These are phyloP conservation scores for Phalaenopsis hybrid DNA, from an alignment of 116 monocot species.

Conservation along the genomic window DNA sequence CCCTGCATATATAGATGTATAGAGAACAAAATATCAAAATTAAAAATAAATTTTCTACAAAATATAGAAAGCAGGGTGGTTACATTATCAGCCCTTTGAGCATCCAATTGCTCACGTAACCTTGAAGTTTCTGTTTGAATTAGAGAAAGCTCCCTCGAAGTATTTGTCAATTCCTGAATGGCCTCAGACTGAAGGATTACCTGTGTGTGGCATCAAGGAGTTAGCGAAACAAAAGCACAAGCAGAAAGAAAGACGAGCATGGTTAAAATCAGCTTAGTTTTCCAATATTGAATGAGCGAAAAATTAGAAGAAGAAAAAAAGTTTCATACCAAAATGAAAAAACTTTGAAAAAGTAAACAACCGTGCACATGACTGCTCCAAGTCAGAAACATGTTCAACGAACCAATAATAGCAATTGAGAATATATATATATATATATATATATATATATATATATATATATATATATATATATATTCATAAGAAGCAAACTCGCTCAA, in stretches of 20 bases:
- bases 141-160: constrained; percentile 54
- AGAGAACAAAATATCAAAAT: not conserved
- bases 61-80: not conserved
- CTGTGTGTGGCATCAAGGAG: constrained; percentile 16
- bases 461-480: too few species aligned
- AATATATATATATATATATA: too few species aligned
- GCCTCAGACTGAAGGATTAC: constrained; percentile 86
- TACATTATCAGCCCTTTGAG: constrained; percentile 73
- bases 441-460: too few species aligned
- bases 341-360: not conserved
- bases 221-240: not conserved
- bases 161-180: constrained; percentile 87
- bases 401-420: not conserved
- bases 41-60: not conserved
- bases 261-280: not conserved
- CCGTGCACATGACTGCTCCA: not conserved
- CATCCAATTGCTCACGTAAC: constrained; percentile 43
- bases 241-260: not conserved
- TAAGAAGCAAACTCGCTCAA: not conserved
- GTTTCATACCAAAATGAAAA: not conserved
- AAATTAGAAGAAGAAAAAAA: not conserved
- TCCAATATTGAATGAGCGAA: not conserved
- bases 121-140: constrained; percentile 56
- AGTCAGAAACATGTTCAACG: not conserved
- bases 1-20: not conserved